These are phyloP conservation scores for Taphrina wiesneri DNA, from an alignment of 1,139 yeast genomes.

Conservation along the genomic window DNA sequence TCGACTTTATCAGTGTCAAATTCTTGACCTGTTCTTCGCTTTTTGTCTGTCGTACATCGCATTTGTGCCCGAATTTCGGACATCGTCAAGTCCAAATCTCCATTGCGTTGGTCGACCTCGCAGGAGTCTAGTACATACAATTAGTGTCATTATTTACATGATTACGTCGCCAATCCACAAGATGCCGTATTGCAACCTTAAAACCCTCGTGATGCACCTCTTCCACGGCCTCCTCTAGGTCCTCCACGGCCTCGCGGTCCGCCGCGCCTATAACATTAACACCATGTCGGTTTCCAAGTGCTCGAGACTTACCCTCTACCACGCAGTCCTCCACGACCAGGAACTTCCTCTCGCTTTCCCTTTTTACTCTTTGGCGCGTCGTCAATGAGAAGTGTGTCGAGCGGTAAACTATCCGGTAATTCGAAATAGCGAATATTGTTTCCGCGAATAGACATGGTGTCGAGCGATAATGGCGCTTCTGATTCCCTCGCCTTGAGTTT, in stretches of 20 bases:
- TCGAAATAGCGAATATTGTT: conserved; percentile 82
- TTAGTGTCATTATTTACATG: not conserved
- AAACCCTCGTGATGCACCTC: conserved; percentile 42
- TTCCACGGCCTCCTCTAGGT: conserved; percentile 43
- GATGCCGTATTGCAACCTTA: conserved; percentile 11
- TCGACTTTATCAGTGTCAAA: no score
- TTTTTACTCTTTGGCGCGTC: conserved; percentile 53
- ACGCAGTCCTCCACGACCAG: conserved; percentile 38
- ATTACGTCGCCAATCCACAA: not conserved
- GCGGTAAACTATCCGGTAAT: conserved; percentile 82
- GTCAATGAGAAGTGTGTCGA: conserved; percentile 72
- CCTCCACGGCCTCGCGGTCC: conserved; percentile 41
- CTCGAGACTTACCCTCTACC: conserved; percentile 31
- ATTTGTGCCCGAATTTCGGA: no score
- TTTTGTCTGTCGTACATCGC: no score
- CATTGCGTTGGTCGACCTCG: not conserved
- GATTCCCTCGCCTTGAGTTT: conserved; percentile 62
- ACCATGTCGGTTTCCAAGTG: conserved; percentile 30
- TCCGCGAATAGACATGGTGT: conserved; percentile 83
- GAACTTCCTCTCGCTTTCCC: conserved; percentile 41
- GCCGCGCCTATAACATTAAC: conserved; percentile 38
- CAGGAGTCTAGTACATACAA: not conserved
- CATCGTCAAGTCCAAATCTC: not conserved
- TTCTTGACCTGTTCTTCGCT: no score
- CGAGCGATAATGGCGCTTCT: conserved; percentile 58